Percentiles rank a stretch among this genome's conserved stretches.
Evolutionary conservation across 2,329 filamentous ascomycete species (phyloP).

Genomic region (Scedosporium aurantiacum): DNA sequence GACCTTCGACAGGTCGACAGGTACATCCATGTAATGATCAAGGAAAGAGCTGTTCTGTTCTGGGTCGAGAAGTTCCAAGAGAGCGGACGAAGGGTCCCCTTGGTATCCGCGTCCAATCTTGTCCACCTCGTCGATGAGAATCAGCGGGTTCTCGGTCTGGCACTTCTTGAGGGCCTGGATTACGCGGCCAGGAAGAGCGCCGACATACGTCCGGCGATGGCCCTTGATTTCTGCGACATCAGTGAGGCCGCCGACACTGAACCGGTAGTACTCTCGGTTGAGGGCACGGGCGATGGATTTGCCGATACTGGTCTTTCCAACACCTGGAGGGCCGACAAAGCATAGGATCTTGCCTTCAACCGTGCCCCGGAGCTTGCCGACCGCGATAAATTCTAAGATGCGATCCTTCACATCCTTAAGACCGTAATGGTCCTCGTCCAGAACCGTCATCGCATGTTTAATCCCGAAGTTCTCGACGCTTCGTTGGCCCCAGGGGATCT

Average conservation of each 20-base stretch:
- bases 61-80: slow-evolving; percentile 87
- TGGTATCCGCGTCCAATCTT: slow-evolving; percentile 96
- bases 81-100: slow-evolving; percentile 86
- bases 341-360: slow-evolving; percentile 98
- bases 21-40: slow-evolving; percentile 97
- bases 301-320: slow-evolving; percentile 97
- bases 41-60: slow-evolving; percentile 97
- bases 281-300: slow-evolving; percentile 94
- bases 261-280: slow-evolving; percentile 94
- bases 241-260: slow-evolving; percentile 91
- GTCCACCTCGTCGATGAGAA: slow-evolving; percentile 94
- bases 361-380: slow-evolving; percentile 90
- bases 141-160: slow-evolving; percentile 93
- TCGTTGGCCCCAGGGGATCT: slow-evolving; percentile 93
- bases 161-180: slow-evolving; percentile 99
- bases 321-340: slow-evolving; percentile 92
- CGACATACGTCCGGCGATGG: slow-evolving; percentile 90
- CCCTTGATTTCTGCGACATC: slow-evolving; percentile 99
- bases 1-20: slow-evolving; percentile 93
- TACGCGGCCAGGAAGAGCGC: slow-evolving; percentile 87
- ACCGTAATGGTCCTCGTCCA: slow-evolving; percentile 95
- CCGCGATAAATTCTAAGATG: slow-evolving; percentile 95
- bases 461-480: slow-evolving; percentile 97
- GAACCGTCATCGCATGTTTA: slow-evolving; percentile 73
- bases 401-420: slow-evolving; percentile 97